Conservation (phyloP, 257 asterid genomes). For the Fraxinus excelsior region DNA sequence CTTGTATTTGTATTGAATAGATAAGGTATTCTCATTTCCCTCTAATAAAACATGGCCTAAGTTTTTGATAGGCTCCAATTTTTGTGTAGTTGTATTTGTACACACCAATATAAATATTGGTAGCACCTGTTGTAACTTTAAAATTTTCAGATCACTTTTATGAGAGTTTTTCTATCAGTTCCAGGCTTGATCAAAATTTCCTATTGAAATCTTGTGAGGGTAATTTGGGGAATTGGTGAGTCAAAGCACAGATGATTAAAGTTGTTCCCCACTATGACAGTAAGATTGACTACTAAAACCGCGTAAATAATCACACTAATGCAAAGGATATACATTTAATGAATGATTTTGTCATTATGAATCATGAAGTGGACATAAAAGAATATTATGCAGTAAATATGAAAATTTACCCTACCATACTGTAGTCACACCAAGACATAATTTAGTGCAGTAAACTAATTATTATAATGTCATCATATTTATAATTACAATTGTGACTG, state of each 20-base stretch:
- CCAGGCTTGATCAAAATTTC: background rate
- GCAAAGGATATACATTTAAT: too few species aligned
- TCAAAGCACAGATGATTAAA: slow-evolving; percentile 33
- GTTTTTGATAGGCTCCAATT: background rate
- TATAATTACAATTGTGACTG: too few species aligned
- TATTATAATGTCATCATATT: too few species aligned
- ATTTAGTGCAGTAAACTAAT: too few species aligned
- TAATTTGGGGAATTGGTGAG: background rate
- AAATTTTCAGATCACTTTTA: background rate
- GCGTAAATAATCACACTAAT: too few species aligned
- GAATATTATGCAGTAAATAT: too few species aligned
- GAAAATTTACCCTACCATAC: too few species aligned
- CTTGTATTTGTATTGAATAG: background rate
- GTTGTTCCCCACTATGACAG: slow-evolving; percentile 34
- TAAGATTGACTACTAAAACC: background rate
- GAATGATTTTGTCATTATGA: too few species aligned
- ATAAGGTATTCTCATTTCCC: background rate
- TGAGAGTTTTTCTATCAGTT: background rate
- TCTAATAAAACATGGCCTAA: background rate
- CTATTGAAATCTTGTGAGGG: background rate
- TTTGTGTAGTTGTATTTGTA: background rate
- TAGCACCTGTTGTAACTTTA: background rate
- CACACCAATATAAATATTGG: background rate
- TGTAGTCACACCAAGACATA: too few species aligned
- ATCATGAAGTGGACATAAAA: too few species aligned